phyloP scores from a whole-genome alignment of 192 early-diverging fungal genomes.

The Helicostylum pulchrum region DNA sequence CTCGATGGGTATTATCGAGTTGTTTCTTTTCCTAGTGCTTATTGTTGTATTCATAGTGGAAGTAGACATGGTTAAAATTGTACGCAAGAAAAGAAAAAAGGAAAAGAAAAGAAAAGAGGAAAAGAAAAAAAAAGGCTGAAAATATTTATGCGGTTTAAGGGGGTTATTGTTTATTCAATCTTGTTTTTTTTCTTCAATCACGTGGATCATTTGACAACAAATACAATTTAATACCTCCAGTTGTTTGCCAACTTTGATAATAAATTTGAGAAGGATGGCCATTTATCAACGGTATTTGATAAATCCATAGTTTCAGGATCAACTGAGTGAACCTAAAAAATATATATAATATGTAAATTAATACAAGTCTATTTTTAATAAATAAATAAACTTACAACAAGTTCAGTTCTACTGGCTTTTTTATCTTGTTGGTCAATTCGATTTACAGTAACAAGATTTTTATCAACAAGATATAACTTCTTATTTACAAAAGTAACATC shows the following conservation, averaged over 20 bases:
- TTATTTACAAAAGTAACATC: slow-evolving; percentile 17
- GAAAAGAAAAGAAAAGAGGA: neutral
- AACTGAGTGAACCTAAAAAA: slow-evolving; percentile 11
- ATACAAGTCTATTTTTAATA: neutral
- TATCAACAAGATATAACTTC: neutral
- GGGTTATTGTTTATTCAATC: neutral
- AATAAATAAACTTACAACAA: slow-evolving; percentile 3
- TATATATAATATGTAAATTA: too few species aligned
- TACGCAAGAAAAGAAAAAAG: neutral
- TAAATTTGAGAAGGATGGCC: neutral
- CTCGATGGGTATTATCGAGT: slow-evolving; percentile 22
- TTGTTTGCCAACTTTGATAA: neutral
- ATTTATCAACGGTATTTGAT: neutral
- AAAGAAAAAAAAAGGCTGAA: slow-evolving; percentile 7
- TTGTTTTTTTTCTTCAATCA: neutral
- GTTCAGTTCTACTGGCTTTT: neutral
- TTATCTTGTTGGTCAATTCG: slow-evolving; percentile 9
- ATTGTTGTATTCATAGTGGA: neutral
- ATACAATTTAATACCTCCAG: slow-evolving; percentile 9
- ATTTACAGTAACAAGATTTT: slow-evolving; percentile 3
- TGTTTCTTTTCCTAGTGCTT: slow-evolving; percentile 15
- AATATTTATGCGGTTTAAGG: neutral
- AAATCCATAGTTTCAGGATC: neutral
- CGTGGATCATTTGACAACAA: neutral
- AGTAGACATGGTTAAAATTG: neutral